Conservation (phyloP, 768 basidiomycete species). For the Boletus subparvulus region DNA sequence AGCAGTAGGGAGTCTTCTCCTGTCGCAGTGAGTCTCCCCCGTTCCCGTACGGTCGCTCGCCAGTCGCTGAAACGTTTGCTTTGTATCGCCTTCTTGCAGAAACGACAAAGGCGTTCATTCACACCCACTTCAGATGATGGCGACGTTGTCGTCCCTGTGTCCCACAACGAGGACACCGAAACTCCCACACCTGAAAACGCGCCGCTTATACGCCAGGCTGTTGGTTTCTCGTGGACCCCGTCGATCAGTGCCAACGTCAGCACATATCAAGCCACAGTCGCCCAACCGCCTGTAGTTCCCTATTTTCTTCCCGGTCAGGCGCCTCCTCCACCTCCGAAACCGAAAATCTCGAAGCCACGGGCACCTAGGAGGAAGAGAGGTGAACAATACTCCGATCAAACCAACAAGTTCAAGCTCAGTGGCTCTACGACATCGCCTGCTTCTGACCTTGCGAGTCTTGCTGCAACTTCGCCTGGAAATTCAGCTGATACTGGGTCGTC, state of each 20-base stretch:
- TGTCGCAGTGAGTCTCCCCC: slow-evolving; percentile 36
- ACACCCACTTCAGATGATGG: slow-evolving; percentile 55
- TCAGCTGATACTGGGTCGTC: slow-evolving; percentile 5
- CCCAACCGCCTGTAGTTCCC: slow-evolving; percentile 22
- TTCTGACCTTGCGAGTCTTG: slow-evolving; percentile 36
- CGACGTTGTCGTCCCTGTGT: slow-evolving; percentile 38
- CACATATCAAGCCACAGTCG: slow-evolving; percentile 31
- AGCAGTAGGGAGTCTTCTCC: slow-evolving; percentile 62
- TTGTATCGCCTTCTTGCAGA: slow-evolving; percentile 26
- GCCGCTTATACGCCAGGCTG: slow-evolving; percentile 59
- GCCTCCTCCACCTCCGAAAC: slow-evolving; percentile 20
- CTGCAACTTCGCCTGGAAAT: slow-evolving; percentile 27
- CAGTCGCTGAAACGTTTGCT: background rate
- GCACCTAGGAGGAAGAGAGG: slow-evolving; percentile 35
- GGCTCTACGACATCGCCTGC: slow-evolving; percentile 29
- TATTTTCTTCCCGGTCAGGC: slow-evolving; percentile 59
- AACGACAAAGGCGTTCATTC: slow-evolving; percentile 47
- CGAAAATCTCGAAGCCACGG: slow-evolving; percentile 27
- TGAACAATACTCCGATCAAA: slow-evolving; percentile 45
- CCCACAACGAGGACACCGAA: slow-evolving; percentile 39
- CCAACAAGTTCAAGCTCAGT: slow-evolving; percentile 47
- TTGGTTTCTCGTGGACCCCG: slow-evolving; percentile 48
- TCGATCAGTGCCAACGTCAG: slow-evolving; percentile 27
- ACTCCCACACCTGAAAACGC: slow-evolving; percentile 46
- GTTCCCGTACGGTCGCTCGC: background rate